Base-by-base conservation (phyloP, 129 eudicot species). In the Helianthus tuberosus region DNA sequence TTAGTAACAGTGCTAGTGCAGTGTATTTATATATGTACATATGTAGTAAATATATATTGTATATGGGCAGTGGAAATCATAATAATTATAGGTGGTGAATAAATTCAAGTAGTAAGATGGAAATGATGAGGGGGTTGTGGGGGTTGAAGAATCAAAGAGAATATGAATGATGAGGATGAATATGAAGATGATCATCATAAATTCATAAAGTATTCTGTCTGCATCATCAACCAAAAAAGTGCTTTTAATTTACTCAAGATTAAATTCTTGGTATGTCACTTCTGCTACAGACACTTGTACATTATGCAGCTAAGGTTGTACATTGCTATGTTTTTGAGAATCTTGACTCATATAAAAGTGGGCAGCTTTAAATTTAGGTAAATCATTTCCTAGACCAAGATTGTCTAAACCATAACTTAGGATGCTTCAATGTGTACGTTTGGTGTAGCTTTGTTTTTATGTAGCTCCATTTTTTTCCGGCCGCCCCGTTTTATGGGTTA, bases 191-290 rank as follows among this genome's bases (percentile, higher is more conserved):
- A 20, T 57, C 35, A 68, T 76, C 64, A 77, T 69, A 69, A 69
- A 78, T 78, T 78, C 68, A 63, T 72, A 64, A 77, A 78, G 73
- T 78, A 54, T 46, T 64, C 10, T 78, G 29, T 64, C 10, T 78
- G 29, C 53, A 64, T 78, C 68, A 52, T 78, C 82, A 78, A 64
- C 77, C 82, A 71, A 71, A 78, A 72, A 52, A 41, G n/a, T 38
- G 64, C 78, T 78, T 78, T 71, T 41, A 54, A 66, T 66, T 43
- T 76, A 53, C 66, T n/a, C 11, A 5, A 35, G 20, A 9, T 72
- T 41, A 17, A 54, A 11, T 11, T 27, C 13, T 15, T 2, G 36
- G 48, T 38, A 17, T 51, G 47, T 51, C 38, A 39, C 6, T 64
- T 63, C 72, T 71, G 68, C 67, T 63, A 71, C 61, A 64, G 63